Base-by-base conservation (phyloP, 768 basidiomycete genomes). In the Lactarius sanguifluus region DNA sequence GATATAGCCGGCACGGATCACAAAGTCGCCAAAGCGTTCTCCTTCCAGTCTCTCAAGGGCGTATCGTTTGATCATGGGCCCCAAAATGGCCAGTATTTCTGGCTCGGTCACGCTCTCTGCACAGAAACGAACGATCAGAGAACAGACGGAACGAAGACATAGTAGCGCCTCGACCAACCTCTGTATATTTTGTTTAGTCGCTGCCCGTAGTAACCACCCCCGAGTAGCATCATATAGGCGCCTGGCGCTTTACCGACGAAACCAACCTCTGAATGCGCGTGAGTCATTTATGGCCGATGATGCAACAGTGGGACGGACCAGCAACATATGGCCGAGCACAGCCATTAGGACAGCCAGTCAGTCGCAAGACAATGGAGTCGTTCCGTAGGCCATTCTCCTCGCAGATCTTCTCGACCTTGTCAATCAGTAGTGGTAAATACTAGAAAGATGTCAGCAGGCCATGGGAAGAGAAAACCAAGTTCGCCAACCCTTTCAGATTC, bases 161-260 rank as follows among this genome's bases (percentile, higher is more conserved):
- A 16, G 40, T 8, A 57, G 50, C 0, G 54, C 20, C 54, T 40
- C 52, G 45, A 72, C 78, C 12, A 66, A 89, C 90, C 90, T 77
- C 93, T 83, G 78, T 94, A 98, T 62, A 97, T 96, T 79, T 98
- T 98, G 81, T 96, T 96, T 72, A 99, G 80, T 40, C 96, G 85
- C 76, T 98, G 91, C 40, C 96, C 97, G 70, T 94, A 82, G 80
- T 94, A 97, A 1, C 95, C 95, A 63, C 96, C 96, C 47, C 97
- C 96, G 41, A 99, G 88, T 40, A 98, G 84, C 95, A 98, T 97
- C 55, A 88, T 74, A 76, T 99, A 99, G 40, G 87, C 83, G 15
- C 94, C 95, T 1, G 90, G 93, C 1, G 97, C 94, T 79, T 98
- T 98, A 41, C 97, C 96, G 47, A 98, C 89, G 72, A 98, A 96